Percentiles rank a stretch among this genome's conserved stretches.
phyloP scores from a whole-genome alignment of 805 yeast species.

The Starmerella bombicola region DNA sequence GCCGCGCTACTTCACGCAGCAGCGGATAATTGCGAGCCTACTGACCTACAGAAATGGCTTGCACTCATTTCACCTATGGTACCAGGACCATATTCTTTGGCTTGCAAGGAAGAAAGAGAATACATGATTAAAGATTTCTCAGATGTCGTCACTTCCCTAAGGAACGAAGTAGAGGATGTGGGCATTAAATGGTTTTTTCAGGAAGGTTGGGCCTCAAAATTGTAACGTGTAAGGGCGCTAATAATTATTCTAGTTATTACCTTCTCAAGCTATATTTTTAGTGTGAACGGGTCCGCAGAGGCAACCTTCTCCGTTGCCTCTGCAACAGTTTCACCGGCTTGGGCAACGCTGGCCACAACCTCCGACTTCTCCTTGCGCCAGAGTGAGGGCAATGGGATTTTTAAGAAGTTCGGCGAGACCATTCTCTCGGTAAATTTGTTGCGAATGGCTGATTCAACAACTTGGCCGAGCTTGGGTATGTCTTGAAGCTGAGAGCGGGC shows the following conservation, averaged over 20 bases:
- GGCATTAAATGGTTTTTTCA: conserved; percentile 28
- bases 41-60: conserved; percentile 37
- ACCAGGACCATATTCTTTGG: conserved; percentile 27
- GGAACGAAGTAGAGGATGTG: conserved; percentile 22
- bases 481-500: conserved; percentile 84
- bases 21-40: conserved; percentile 38
- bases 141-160: conserved; percentile 18
- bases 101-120: conserved; percentile 13
- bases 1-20: conserved; percentile 39
- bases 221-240: not conserved
- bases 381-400: conserved; percentile 52
- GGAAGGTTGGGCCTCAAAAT: conserved; percentile 3
- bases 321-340: conserved; percentile 10
- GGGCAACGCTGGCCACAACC: not conserved
- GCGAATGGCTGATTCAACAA: conserved; percentile 69
- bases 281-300: not conserved
- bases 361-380: conserved; percentile 11
- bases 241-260: not conserved
- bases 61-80: conserved; percentile 27
- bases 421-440: conserved; percentile 88
- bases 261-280: not conserved
- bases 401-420: conserved; percentile 86
- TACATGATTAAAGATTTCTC: conserved; percentile 18
- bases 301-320: conserved; percentile 8
- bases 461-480: conserved; percentile 77